Base-by-base conservation (phyloP, 179 eudicot species). In the Beta macrorhiza region DNA sequence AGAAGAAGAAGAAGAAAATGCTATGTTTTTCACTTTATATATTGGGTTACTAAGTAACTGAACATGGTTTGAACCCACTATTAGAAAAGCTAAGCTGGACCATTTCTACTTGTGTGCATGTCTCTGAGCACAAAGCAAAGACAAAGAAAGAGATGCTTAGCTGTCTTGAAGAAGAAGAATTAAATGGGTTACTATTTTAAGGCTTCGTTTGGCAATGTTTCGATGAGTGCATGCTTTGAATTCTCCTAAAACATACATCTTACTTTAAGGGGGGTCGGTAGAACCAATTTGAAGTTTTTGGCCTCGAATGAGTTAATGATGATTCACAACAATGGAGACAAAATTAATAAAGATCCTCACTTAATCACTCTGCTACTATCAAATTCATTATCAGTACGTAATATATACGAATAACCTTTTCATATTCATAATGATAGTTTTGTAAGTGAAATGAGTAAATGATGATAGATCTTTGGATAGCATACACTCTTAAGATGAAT, bases 61-160 rank as follows among this genome's bases (percentile, higher is more conserved):
- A 80, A 75, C 37, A 56, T 75, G 75, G 55, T 52, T 80, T 72
- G 65, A 32, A 51, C 58, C 78, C 79, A 76, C 10, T 22, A 76
- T 55, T 72, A 52, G 81, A 80, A 84, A 80, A 72, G 71, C 65
- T 19, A 80, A 76, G 75, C 45, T 72, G 77, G 81, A 64, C 59
- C 55, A 75, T 84, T 76, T 58, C 86, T 80, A 76, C 12, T 55
- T 62, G 45, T 67, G 77, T 63, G 14, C 57, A 84, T 84, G 81
- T 84, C 71, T 80, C 81, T 80, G 81, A 68, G 75, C 25, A 64
- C 12, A 22, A 52, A 53, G 70, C 49, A 53, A 80, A 53, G 58
- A 70, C 73, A 64, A 75, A 67, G 73, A 81, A 7, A 80, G 59
- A 76, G 49, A 68, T 58, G 74, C 80, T 81, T 81, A 76, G 79